Conservation (phyloP, 371 early-diverging fungal species). For the Saksenaea vasiformis region DNA sequence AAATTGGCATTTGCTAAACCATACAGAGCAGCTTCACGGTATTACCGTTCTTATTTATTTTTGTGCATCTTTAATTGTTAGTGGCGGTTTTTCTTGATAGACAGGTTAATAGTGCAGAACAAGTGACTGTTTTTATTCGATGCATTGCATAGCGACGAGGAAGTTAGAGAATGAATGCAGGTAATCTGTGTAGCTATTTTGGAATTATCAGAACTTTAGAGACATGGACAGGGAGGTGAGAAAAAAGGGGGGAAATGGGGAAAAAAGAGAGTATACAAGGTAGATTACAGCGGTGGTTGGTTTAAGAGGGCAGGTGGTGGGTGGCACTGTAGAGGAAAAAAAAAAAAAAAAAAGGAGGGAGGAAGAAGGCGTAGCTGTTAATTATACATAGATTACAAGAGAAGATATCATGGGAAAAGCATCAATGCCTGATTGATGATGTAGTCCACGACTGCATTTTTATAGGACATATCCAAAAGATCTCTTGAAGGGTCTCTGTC, state of each 20-base stretch:
- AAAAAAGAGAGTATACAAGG: not conserved
- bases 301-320: not conserved
- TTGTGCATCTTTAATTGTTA: too few species aligned
- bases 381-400: not conserved
- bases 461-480: constrained; percentile 76
- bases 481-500: constrained; percentile 69
- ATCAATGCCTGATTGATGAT: constrained; percentile 43
- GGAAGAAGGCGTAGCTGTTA: not conserved
- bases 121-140: too few species aligned
- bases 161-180: too few species aligned
- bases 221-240: not conserved
- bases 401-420: constrained; percentile 36
- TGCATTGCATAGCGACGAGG: too few species aligned
- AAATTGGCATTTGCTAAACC: too few species aligned
- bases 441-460: constrained; percentile 76
- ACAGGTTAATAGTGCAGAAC: too few species aligned
- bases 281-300: not conserved
- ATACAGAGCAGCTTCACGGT: too few species aligned
- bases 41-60: too few species aligned
- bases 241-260: too few species aligned
- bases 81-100: too few species aligned
- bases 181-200: too few species aligned
- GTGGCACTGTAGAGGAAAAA: not conserved
- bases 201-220: not conserved
- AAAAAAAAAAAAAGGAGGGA: not conserved